Conservation (phyloP, 352 stramenopile genomes). For the Phytophthora cryptogea region DNA sequence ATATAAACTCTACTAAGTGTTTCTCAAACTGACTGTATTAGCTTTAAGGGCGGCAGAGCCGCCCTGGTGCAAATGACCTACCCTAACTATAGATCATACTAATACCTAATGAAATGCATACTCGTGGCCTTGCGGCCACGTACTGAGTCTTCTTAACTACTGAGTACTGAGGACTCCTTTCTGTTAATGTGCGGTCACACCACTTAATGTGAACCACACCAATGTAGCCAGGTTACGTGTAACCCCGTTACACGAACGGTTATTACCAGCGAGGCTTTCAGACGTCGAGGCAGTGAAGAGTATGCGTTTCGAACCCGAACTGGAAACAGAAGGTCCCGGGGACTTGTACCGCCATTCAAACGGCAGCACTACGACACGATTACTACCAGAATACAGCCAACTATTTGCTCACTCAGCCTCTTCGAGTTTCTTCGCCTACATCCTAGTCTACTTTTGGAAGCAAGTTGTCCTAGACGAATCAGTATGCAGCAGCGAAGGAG, state of each 20-base stretch:
- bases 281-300: not conserved
- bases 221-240: too few relatives aligned
- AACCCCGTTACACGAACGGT: not conserved
- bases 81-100: too few relatives aligned
- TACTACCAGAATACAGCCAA: not conserved
- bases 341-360: slow-evolving; percentile 7
- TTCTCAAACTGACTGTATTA: too few relatives aligned
- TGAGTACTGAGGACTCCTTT: too few relatives aligned
- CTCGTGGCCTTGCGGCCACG: too few relatives aligned
- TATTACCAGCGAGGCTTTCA: slow-evolving; percentile 7
- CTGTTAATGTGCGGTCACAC: too few relatives aligned
- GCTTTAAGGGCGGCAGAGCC: too few relatives aligned
- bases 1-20: too few relatives aligned
- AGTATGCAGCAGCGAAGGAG: not conserved
- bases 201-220: too few relatives aligned
- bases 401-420: not conserved
- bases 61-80: too few relatives aligned
- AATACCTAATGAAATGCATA: too few relatives aligned
- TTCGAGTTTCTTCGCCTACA: not conserved
- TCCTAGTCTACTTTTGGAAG: not conserved
- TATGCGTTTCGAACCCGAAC: not conserved
- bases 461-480: not conserved
- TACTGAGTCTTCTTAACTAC: too few relatives aligned
- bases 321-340: not conserved
- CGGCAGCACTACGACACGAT: not conserved